Evolutionary conservation across 495 filamentous ascomycete species (phyloP).

Genomic region (Hypoxylon intermedium): DNA sequence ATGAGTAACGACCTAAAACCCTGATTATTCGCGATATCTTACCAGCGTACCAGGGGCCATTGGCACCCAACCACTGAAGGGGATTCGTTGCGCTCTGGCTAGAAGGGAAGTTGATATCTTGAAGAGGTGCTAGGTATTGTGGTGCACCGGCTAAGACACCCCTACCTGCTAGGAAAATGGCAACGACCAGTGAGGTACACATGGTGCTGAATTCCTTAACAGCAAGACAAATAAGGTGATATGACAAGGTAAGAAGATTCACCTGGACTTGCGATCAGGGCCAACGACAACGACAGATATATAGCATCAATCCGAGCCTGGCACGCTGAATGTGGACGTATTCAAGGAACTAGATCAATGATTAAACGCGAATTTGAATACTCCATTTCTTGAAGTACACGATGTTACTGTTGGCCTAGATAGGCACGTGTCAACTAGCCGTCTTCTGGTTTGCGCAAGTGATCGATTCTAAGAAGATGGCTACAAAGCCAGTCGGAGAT

Average conservation of each 20-base stretch:
- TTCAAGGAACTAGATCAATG: neutral
- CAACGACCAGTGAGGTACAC: conserved; percentile 4
- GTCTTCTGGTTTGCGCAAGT: conserved; percentile 28
- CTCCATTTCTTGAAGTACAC: neutral
- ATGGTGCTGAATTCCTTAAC: neutral
- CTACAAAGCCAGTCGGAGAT: conserved; percentile 32
- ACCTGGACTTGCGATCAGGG: no score
- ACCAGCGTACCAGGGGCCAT: conserved; percentile 62
- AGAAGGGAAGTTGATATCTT: conserved; percentile 51
- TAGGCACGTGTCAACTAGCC: conserved; percentile 23
- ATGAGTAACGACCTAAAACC: neutral
- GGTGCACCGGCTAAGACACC: neutral
- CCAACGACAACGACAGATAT: no score
- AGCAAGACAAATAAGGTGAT: neutral
- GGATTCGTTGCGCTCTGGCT: conserved; percentile 47
- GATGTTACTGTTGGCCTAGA: neutral
- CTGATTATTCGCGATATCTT: conserved; percentile 6
- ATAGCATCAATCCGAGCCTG: neutral
- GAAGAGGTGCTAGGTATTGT: conserved; percentile 43
- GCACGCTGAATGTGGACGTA: neutral
- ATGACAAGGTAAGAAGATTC: neutral
- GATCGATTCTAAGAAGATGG: conserved; percentile 4
- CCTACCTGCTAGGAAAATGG: neutral
- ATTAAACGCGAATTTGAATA: neutral
- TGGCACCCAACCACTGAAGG: conserved; percentile 59